Conservation (phyloP, 1,284 basidiomycete species). For the Cerrena zonata region DNA sequence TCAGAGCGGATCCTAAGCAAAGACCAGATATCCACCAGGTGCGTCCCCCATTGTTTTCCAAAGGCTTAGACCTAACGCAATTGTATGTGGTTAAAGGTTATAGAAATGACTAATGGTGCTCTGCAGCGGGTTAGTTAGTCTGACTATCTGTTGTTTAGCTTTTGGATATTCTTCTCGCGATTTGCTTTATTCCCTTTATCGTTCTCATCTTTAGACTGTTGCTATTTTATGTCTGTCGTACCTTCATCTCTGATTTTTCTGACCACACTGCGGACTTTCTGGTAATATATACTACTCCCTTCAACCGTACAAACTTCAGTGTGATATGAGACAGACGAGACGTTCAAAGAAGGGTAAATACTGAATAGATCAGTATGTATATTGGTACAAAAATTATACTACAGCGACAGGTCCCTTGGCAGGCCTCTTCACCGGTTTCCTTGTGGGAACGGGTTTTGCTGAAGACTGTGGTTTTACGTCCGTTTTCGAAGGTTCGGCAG, state of each 20-base stretch:
- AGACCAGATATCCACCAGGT: conserved; percentile 83
- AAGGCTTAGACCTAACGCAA: conserved; percentile 1
- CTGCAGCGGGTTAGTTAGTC: conserved; percentile 49
- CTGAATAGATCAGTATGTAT: no score
- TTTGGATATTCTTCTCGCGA: background rate
- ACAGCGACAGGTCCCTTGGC: no score
- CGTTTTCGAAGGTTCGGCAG: background rate
- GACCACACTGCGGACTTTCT: no score
- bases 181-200: background rate
- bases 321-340: no score
- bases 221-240: background rate
- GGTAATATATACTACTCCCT: no score
- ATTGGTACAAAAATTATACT: no score
- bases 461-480: no score
- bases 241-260: no score
- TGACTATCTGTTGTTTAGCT: background rate
- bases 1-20: conserved; percentile 74
- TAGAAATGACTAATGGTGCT: conserved; percentile 63
- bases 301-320: no score
- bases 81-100: conserved; percentile 45
- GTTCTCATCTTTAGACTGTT: background rate
- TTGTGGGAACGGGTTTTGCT: no score
- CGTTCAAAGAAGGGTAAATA: no score
- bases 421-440: no score
- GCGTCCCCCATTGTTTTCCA: conserved; percentile 11